Percentiles rank a stretch among this genome's conserved stretches.
These are phyloP conservation scores for Cryptococcus sp. DNA, from an alignment of 1,284 basidiomycete species.

Conservation along the genomic window DNA sequence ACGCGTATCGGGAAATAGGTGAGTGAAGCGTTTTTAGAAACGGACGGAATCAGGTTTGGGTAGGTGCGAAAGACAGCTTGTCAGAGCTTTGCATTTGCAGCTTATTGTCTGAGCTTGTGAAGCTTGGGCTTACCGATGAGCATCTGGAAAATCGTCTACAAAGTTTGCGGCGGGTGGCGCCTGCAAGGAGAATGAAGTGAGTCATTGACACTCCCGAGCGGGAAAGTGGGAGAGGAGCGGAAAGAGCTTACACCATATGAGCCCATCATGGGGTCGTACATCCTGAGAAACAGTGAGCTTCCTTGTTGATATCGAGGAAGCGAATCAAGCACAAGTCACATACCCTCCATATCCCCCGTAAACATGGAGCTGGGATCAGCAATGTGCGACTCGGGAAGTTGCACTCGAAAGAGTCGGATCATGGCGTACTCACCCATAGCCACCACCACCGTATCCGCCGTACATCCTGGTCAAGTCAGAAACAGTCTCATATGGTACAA, in stretches of 20 bases:
- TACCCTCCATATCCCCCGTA: conserved; percentile 20
- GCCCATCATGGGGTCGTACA: conserved; percentile 38
- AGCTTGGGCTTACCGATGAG: conserved; percentile 34
- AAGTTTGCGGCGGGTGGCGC: conserved; percentile 39
- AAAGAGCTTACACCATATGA: conserved; percentile 34
- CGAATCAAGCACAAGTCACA: neutral
- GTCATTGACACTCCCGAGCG: neutral
- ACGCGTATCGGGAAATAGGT: neutral
- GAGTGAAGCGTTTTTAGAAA: neutral
- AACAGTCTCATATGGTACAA: neutral
- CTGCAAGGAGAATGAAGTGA: conserved; percentile 12
- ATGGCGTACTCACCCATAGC: conserved; percentile 14
- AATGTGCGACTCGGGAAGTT: neutral
- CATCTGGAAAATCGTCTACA: conserved; percentile 41
- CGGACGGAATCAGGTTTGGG: neutral
- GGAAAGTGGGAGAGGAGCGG: neutral
- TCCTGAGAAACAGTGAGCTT: conserved; percentile 16
- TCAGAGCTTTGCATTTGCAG: conserved; percentile 6
- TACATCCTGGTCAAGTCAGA: conserved; percentile 5
- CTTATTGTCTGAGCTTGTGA: neutral
- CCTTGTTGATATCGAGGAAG: neutral
- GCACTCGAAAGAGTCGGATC: too few relatives aligned
- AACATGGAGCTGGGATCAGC: neutral
- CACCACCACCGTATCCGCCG: conserved; percentile 17
- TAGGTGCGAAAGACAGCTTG: conserved; percentile 1